phyloP scores from a whole-genome alignment of 495 filamentous ascomycete genomes.

The Sphaerosporella brunnea region DNA sequence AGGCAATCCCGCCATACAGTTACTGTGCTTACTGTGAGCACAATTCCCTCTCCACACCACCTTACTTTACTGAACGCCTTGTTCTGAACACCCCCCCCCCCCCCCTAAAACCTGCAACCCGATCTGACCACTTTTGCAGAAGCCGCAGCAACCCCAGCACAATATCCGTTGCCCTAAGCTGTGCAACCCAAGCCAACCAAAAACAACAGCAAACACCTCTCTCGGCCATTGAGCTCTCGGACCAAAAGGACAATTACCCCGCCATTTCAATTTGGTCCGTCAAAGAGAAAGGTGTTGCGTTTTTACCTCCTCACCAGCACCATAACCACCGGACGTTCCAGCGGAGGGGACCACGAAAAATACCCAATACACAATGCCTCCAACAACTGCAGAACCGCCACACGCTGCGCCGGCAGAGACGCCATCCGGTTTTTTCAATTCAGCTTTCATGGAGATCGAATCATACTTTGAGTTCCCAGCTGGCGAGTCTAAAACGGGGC shows the following conservation, averaged over 20 bases:
- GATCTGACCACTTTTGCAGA: neutral
- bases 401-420: neutral
- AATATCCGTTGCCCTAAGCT: neutral
- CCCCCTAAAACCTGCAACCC: neutral
- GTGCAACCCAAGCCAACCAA: no score
- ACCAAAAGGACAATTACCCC: neutral
- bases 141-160: neutral
- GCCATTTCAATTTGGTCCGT: neutral
- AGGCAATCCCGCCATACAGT: neutral
- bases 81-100: neutral
- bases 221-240: neutral
- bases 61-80: neutral
- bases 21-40: neutral
- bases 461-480: constrained; percentile 4
- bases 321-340: neutral
- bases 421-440: constrained; percentile 5
- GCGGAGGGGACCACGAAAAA: neutral
- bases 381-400: neutral
- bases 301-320: neutral
- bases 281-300: neutral
- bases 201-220: no score
- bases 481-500: neutral
- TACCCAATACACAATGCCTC: neutral
- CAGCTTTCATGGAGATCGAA: constrained; percentile 5
- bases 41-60: neutral